Conservation (phyloP, 352 stramenopile genomes). For the Pythium aphanidermatum region DNA sequence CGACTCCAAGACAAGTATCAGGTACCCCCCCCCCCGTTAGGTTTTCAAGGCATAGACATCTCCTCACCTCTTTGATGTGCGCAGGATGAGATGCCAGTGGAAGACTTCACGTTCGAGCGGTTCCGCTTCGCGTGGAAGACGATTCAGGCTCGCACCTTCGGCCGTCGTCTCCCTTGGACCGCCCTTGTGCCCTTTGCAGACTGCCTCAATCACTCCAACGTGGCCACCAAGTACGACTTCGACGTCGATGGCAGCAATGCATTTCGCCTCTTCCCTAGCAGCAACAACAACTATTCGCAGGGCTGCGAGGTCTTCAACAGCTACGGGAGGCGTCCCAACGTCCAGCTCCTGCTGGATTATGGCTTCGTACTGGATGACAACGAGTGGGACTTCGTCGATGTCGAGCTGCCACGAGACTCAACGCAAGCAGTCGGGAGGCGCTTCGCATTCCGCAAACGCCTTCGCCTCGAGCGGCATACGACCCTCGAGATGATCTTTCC, state of each 20-base stretch:
- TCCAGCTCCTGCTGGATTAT: constrained; percentile 89
- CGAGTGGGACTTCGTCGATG: constrained; percentile 79
- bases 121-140: constrained; percentile 87
- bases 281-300: constrained; percentile 38
- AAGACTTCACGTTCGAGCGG: constrained; percentile 51
- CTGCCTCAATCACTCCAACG: constrained; percentile 90
- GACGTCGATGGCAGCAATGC: constrained; percentile 39
- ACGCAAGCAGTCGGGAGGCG: constrained; percentile 20
- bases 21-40: constrained; percentile 11
- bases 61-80: not conserved
- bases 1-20: constrained; percentile 43
- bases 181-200: constrained; percentile 90
- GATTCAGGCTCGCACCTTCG: constrained; percentile 89
- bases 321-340: constrained; percentile 86
- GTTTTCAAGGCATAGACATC: not conserved
- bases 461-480: constrained; percentile 42
- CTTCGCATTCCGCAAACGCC: constrained; percentile 39
- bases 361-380: constrained; percentile 89
- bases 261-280: constrained; percentile 72
- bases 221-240: constrained; percentile 87
- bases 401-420: constrained; percentile 42
- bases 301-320: constrained; percentile 88
- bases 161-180: constrained; percentile 84
- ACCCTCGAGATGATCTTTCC: constrained; percentile 50
- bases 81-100: constrained; percentile 37